Base-by-base conservation (phyloP, 371 early-diverging fungal genomes). In the Nematocida ausubeli region DNA sequence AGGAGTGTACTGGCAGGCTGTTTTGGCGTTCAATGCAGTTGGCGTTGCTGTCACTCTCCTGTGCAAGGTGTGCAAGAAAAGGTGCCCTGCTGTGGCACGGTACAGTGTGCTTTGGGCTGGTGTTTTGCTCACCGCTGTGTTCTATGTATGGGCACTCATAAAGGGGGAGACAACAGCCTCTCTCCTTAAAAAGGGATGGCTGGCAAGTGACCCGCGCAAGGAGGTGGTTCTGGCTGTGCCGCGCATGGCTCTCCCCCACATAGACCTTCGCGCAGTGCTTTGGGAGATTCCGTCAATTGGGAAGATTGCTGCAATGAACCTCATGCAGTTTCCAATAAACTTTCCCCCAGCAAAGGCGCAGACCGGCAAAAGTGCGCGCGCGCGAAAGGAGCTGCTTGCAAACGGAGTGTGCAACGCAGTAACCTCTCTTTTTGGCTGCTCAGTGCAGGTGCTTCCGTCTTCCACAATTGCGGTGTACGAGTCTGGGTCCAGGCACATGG, bases 281-380 rank as follows among this genome's bases (percentile, higher is more conserved):
- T 30, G 24, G 3, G 3, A 71, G 40, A 2, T 62, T 42, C 32
- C 40, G 9, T 2, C 9, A 2, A 60, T 71, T 49, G 7, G 30
- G 30, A 34, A 32, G 16, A 71, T 71, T n/a, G 47, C 56, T 16
- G 40, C 44, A 2, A 16, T 71, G 24, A 71, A 71, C 62, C 19
- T 62, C 26, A 6, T 71, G 42, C 71, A 71, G 71, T 71, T 71
- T 47, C 62, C 62, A 3, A 58, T 71, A 19, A 71, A 71, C 71
- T 71, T 60, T 35, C 60, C 60, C 7, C 50, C 71, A 9, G 30
- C 50, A 5, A 24, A 14, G 14, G 32, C 34, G 12, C 62, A 47
- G 49, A 57, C 63, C 3, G 26, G 42, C 3, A 12, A n/a, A 4
- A 56, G 14, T 34, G 26, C 70, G 5, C 42, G 35, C 32, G 26